These are phyloP conservation scores for Exophiala sideris DNA, from an alignment of 2,329 filamentous ascomycete species.

Conservation along the genomic window DNA sequence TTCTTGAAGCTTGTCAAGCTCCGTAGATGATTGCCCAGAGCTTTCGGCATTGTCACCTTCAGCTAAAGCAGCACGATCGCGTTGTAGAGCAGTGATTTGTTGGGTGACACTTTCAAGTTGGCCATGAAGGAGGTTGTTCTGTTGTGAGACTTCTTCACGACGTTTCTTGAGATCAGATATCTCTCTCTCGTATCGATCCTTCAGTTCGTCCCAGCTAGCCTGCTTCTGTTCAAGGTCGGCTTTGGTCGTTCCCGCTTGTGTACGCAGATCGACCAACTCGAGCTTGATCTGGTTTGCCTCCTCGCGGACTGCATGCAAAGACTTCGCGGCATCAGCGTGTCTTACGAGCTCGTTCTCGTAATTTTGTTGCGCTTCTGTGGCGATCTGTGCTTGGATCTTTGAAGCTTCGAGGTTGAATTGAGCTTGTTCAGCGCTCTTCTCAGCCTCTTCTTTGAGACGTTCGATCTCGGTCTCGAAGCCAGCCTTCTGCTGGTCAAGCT, in stretches of 20 bases:
- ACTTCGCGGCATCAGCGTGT: constrained; percentile 90
- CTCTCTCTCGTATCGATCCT: constrained; percentile 78
- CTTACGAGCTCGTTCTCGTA: constrained; percentile 94
- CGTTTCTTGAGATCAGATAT: constrained; percentile 72
- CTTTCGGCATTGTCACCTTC: constrained; percentile 49
- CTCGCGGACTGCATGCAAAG: constrained; percentile 70
- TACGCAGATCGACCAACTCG: constrained; percentile 68
- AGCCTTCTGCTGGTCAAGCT: constrained; percentile 76
- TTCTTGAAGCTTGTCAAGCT: constrained; percentile 76
- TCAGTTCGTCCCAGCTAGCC: constrained; percentile 80
- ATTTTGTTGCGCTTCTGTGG: constrained; percentile 86
- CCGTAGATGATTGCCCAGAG: constrained; percentile 52
- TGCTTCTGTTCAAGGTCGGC: constrained; percentile 75
- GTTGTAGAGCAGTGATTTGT: constrained; percentile 77
- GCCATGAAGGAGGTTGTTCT: constrained; percentile 86
- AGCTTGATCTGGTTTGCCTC: constrained; percentile 82
- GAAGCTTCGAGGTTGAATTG: constrained; percentile 87
- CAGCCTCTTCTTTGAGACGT: constrained; percentile 78
- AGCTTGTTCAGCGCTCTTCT: constrained; percentile 73
- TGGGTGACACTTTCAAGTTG: constrained; percentile 79
- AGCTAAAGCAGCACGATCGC: constrained; percentile 61
- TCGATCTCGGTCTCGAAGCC: constrained; percentile 74
- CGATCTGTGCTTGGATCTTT: constrained; percentile 89
- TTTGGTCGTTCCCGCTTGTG: constrained; percentile 82
- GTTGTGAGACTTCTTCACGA: constrained; percentile 77